Conservation (phyloP, 116 monocot species). For the Iris pallida region DNA sequence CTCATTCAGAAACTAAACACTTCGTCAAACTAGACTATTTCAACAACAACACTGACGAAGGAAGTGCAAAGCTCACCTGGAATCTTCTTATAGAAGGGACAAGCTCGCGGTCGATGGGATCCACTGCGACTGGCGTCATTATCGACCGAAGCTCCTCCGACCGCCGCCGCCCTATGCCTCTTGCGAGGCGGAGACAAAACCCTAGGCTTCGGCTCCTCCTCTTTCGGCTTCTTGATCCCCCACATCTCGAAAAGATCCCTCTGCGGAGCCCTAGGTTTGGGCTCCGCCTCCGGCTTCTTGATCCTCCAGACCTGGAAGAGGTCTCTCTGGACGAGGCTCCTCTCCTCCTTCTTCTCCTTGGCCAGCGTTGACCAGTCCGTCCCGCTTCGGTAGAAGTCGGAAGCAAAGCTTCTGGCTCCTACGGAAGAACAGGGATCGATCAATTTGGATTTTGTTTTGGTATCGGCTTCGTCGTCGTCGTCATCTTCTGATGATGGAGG, state of each 20-base stretch:
- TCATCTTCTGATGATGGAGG: conserved; percentile 7
- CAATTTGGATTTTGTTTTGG: not conserved
- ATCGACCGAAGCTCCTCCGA: not conserved
- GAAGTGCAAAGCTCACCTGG: conserved; percentile 16
- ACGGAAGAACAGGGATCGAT: not conserved
- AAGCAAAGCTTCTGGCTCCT: conserved; percentile 23
- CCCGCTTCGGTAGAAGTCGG: conserved; percentile 48
- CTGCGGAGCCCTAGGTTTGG: conserved; percentile 20
- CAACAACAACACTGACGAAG: not conserved
- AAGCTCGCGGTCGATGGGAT: conserved; percentile 20
- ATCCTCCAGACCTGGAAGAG: conserved; percentile 64
- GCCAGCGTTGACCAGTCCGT: conserved; percentile 33
- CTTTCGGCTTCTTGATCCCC: conserved; percentile 33
- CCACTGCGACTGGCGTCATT: not conserved
- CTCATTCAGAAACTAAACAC: not conserved
- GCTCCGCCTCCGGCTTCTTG: conserved; percentile 15
- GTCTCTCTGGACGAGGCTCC: conserved; percentile 41
- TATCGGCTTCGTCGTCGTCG: conserved; percentile 7
- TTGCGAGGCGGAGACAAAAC: not conserved
- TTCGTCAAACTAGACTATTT: not conserved
- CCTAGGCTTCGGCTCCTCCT: not conserved
- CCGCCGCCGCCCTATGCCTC: conserved; percentile 3
- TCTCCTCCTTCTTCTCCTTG: conserved; percentile 9
- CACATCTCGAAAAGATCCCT: conserved; percentile 51
- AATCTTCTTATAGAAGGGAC: conserved; percentile 67